phyloP scores from a whole-genome alignment of 257 asterid genomes.

The Solanum virginianum region DNA sequence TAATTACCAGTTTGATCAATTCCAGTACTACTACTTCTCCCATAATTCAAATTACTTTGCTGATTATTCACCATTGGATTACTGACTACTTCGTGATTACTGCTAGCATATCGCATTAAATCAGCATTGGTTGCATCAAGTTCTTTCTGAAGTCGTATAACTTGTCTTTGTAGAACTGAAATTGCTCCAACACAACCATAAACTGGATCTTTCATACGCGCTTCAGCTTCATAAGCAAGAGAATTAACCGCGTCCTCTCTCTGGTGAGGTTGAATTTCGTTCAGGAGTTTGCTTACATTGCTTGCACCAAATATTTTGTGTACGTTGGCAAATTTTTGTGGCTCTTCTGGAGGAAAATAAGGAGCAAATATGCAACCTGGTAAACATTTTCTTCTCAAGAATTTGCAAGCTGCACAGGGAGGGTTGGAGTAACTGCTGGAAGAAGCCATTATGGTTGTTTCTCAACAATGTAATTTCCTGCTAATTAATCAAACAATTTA shows the following conservation, averaged over 20 bases:
- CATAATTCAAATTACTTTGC: not conserved
- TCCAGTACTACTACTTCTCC: slow-evolving; percentile 3
- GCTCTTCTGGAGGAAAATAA: slow-evolving; percentile 77
- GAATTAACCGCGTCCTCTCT: slow-evolving; percentile 73
- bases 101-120: slow-evolving; percentile 31
- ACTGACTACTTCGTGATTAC: not conserved
- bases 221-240: slow-evolving; percentile 76
- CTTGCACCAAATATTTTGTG: slow-evolving; percentile 77
- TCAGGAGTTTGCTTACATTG: slow-evolving; percentile 62
- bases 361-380: slow-evolving; percentile 57
- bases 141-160: slow-evolving; percentile 46
- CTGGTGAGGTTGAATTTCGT: slow-evolving; percentile 49
- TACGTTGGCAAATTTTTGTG: slow-evolving; percentile 49
- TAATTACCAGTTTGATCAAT: slow-evolving; percentile 12
- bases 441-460: not conserved
- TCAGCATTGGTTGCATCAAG: slow-evolving; percentile 63
- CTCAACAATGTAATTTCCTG: not conserved
- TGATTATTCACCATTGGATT: not conserved
- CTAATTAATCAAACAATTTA: not conserved
- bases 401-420: slow-evolving; percentile 90
- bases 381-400: slow-evolving; percentile 55
- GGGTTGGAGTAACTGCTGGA: slow-evolving; percentile 36
- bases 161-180: slow-evolving; percentile 53
- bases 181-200: slow-evolving; percentile 80
- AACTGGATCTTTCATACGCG: slow-evolving; percentile 58